Evolutionary conservation across 1,284 basidiomycete species (phyloP), one percentile per base, ranked within the genome.

Genomic region (Blastosporella zonata): DNA sequence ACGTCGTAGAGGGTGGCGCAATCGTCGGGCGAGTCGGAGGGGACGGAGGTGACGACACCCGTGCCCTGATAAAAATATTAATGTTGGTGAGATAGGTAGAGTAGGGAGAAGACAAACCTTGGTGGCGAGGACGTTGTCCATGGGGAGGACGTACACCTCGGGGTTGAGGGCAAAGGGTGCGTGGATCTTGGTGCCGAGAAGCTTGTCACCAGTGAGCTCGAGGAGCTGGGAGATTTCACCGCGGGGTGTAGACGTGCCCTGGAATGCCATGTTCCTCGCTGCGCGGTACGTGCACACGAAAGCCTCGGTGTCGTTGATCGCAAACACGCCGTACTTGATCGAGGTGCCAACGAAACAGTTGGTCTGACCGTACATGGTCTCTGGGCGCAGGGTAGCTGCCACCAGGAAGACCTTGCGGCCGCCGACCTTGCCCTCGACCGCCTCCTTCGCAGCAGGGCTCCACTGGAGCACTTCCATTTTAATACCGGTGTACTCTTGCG

Each of bases 291-390:
- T 96, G 70, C 93, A 87, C 15, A 99, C 74, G 71, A 87, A 99
- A 22, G 95, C 89, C 60, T 96, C 92, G 41, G 79, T 75, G 67
- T 94, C 88, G 62, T 90, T 92, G 43, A 85, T 82, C 42, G 90
- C 85, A 67, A 89, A 99, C 21, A 98, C 73, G 43, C 94, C 95
- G 65, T 99, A 99, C 59, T 93, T 93, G 73, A 99, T 86, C 41
- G 74, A 70, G 0, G 93, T 86, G 31, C 95, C 93, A 46, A 99
- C 94, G 67, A 93, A 99, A 70, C 94, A 97, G 67, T 99, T 98
- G 8, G 96, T 99, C 72, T 99, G 96, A 33, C 96, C 97, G 67
- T 97, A 95, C 96, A 98, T 97, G 0, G 97, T 99, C 72, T 99
- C 97, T 0, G 97, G 94, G 40, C 97, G 82, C 51, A 99, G 77